Evolutionary conservation across 805 yeast species (phyloP).

Genomic region (Candida easanensis): DNA sequence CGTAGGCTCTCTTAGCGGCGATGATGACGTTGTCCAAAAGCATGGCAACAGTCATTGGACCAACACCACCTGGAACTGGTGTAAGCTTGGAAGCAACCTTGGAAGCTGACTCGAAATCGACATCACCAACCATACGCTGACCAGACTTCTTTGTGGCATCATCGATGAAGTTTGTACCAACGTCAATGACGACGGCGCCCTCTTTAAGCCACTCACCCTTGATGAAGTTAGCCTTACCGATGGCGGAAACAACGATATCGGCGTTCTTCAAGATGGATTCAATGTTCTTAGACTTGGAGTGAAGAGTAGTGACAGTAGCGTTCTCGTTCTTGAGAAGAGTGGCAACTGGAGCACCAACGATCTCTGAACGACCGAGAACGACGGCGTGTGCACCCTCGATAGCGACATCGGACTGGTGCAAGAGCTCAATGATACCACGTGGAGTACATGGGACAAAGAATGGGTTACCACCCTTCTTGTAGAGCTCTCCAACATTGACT

Average conservation of each 20-base stretch:
- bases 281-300: slow-evolving; percentile 57
- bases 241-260: slow-evolving; percentile 75
- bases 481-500: slow-evolving; percentile 71
- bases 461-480: slow-evolving; percentile 72
- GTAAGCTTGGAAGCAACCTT: slow-evolving; percentile 61
- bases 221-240: slow-evolving; percentile 69
- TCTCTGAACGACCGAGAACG: slow-evolving; percentile 81
- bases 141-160: slow-evolving; percentile 69
- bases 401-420: slow-evolving; percentile 52
- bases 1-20: slow-evolving; percentile 54
- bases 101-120: slow-evolving; percentile 56
- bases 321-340: slow-evolving; percentile 64
- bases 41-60: slow-evolving; percentile 90
- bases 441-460: slow-evolving; percentile 81
- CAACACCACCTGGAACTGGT: slow-evolving; percentile 91
- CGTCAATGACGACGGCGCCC: slow-evolving; percentile 73
- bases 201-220: slow-evolving; percentile 72
- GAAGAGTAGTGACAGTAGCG: slow-evolving; percentile 76
- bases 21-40: slow-evolving; percentile 66
- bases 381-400: slow-evolving; percentile 71
- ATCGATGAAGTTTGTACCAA: slow-evolving; percentile 74
- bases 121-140: slow-evolving; percentile 73
- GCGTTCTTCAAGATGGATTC: slow-evolving; percentile 55
- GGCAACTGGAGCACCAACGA: slow-evolving; percentile 81
- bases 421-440: slow-evolving; percentile 67